A percentile compares a stretch with the other conserved stretches of the same genome.
Evolutionary conservation across 768 basidiomycete genomes (phyloP).

Genomic region (Amanita subjunquillea): DNA sequence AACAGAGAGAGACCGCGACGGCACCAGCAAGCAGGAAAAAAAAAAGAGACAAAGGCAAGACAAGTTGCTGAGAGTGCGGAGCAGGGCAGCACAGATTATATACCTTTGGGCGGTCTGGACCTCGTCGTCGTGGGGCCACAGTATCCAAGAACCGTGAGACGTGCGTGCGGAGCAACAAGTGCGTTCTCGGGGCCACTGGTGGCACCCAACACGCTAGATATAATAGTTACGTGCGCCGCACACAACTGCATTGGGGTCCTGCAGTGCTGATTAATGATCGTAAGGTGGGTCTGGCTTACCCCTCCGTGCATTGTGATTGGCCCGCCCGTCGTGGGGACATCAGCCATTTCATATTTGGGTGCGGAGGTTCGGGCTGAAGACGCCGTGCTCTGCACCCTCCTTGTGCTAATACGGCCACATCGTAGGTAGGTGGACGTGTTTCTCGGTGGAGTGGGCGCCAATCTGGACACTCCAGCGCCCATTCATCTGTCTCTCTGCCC

Average conservation of each 20-base stretch:
- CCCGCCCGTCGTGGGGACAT: background rate
- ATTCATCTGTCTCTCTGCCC: too few relatives aligned
- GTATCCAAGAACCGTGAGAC: background rate
- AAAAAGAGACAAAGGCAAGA: too few relatives aligned
- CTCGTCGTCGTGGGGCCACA: too few relatives aligned
- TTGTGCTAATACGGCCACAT: too few relatives aligned
- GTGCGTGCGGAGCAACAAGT: background rate
- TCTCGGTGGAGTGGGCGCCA: too few relatives aligned
- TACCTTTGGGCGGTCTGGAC: too few relatives aligned
- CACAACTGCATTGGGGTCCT: background rate
- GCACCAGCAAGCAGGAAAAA: too few relatives aligned
- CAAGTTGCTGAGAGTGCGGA: too few relatives aligned
- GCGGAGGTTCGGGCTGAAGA: background rate
- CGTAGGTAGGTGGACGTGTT: too few relatives aligned
- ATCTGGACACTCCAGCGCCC: too few relatives aligned
- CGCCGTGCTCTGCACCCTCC: background rate
- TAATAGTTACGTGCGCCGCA: slow-evolving; percentile 2
- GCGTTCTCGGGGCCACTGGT: background rate
- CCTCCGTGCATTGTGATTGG: slow-evolving; percentile 1
- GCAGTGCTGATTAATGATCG: background rate
- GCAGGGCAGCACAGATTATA: too few relatives aligned
- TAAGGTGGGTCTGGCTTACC: background rate
- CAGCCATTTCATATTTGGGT: background rate
- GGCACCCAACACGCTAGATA: background rate
- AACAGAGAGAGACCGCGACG: too few relatives aligned